Base-by-base conservation (phyloP, 1,284 basidiomycete species). In the Porogramme epimiltina region DNA sequence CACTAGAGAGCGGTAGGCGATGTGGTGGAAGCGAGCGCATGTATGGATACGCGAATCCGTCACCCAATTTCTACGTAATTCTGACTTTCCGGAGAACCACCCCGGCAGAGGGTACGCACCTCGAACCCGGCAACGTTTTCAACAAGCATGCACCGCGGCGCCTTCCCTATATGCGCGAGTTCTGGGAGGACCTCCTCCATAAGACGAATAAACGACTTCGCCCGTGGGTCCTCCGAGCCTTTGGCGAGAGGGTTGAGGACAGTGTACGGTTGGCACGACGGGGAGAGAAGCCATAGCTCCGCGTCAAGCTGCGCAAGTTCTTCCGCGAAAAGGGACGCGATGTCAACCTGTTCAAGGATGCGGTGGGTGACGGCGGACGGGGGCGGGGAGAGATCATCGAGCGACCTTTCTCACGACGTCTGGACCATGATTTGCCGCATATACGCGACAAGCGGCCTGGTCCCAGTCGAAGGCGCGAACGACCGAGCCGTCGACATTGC, bases 41-140 rank as follows among this genome's bases (percentile, higher is more conserved):
- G n/a, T n/a, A n/a, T n/a, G n/a, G n/a, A n/a, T n/a, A n/a, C n/a
- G n/a, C n/a, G n/a, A n/a, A n/a, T n/a, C n/a, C n/a, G n/a, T n/a
- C n/a, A n/a, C n/a, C n/a, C n/a, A n/a, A n/a, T n/a, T n/a, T n/a
- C n/a, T n/a, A n/a, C n/a, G n/a, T n/a, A n/a, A n/a, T n/a, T n/a
- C n/a, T n/a, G n/a, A n/a, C n/a, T n/a, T n/a, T n/a, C n/a, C n/a
- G n/a, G n/a, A n/a, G n/a, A n/a, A n/a, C n/a, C n/a, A n/a, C n/a
- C n/a, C n/a, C n/a, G n/a, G n/a, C n/a, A 31, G 6, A 31, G 1
- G 40, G 38, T 8, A 69, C 70, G 58, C 63, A 88, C 89, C 81
- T 89, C 86, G 58, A 91, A 91, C 15, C 88, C 88, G 15, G 83
- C 86, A 4, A 91, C 89, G 60, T 91, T 91, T 64, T 91, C 89